Percentiles rank a stretch among this genome's conserved stretches.
These are phyloP conservation scores for Debaryomyces udenii DNA, from an alignment of 1,139 yeast species.

Conservation along the genomic window DNA sequence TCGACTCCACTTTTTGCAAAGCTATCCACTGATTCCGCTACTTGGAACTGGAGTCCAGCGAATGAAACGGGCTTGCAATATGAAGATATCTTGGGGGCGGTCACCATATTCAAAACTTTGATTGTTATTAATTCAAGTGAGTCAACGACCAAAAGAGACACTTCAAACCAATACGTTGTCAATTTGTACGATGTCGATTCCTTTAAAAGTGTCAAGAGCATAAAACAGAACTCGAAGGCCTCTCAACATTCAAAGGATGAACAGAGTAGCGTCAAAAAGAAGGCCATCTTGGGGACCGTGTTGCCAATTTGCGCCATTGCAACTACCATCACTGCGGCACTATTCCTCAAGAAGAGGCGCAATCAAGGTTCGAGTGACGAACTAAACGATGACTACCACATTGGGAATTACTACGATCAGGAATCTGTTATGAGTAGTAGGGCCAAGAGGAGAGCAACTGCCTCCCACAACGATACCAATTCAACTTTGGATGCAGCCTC, in stretches of 20 bases:
- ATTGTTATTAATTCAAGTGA: slow-evolving; percentile 34
- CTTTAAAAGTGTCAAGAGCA: slow-evolving; percentile 24
- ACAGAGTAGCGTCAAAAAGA: slow-evolving; percentile 16
- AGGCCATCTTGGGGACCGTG: slow-evolving; percentile 41
- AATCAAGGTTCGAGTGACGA: slow-evolving; percentile 24
- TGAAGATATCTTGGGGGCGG: slow-evolving; percentile 41
- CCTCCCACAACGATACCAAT: slow-evolving; percentile 37
- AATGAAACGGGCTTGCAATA: slow-evolving; percentile 17
- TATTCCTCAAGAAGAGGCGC: slow-evolving; percentile 25
- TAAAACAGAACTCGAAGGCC: slow-evolving; percentile 19
- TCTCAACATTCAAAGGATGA: not conserved
- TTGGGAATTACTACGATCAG: slow-evolving; percentile 31
- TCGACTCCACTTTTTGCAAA: slow-evolving; percentile 29
- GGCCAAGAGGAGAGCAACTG: not conserved
- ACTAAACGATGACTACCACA: slow-evolving; percentile 36
- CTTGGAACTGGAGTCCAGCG: slow-evolving; percentile 37
- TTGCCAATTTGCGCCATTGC: slow-evolving; percentile 33
- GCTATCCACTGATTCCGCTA: slow-evolving; percentile 28
- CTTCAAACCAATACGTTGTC: slow-evolving; percentile 21
- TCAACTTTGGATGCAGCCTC: slow-evolving; percentile 41
- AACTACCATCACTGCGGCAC: slow-evolving; percentile 20
- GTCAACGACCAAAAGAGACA: slow-evolving; percentile 17
- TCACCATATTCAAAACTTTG: slow-evolving; percentile 46
- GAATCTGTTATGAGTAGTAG: slow-evolving; percentile 12
- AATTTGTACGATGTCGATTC: slow-evolving; percentile 30